Evolutionary conservation across 2,329 filamentous ascomycete species (phyloP), one percentile per base, ranked within the genome.

Genomic region (Exophiala oligosperma): DNA sequence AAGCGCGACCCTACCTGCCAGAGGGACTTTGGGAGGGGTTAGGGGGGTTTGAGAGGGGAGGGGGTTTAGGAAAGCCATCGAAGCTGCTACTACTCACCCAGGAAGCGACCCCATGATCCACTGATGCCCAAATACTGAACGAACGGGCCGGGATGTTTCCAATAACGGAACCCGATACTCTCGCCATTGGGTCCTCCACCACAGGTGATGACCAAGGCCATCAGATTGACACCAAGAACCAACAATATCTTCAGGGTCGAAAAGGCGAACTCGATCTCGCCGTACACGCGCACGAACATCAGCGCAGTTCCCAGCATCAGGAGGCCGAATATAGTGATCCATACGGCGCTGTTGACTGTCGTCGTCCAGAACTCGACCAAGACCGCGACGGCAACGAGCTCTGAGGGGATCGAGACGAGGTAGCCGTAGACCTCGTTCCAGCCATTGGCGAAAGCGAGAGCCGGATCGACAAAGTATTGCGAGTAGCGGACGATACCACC

Each of bases 181-280:
- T 86, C 86, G 62, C 90, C 78, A 14, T 84, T 68, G 21, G 88
- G 86, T 4, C 80, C 88, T 47, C 89, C 89, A 2, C 87, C 87
- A 68, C 90, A 86, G 74, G 92, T 81, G 72, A 86, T 89, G 66
- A 91, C 88, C 63, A 81, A 84, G 66, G 92, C 90, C 69, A 92
- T 50, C 35, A 54, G 86, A 76, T 90, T 81, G 76, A 92, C 90
- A 43, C 88, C 88, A 44, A 90, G 54, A 40, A 92, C 84, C 28
- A 88, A 90, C 50, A 91, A 67, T 56, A 92, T 87, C 73, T 93
- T 93, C 77, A 93, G 84, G 57, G 80, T 84, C 4, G 88, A 86
- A 66, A 92, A 85, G 82, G 86, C 91, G 74, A 92, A 90, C 71
- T 93, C 90, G 28, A 90, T 52, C 40, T 57, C n/a, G 29, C 38